Evolutionary conservation across 2,329 filamentous ascomycete genomes (phyloP), one percentile per base, ranked within the genome.

Genomic region (Sclerotinia nivalis): DNA sequence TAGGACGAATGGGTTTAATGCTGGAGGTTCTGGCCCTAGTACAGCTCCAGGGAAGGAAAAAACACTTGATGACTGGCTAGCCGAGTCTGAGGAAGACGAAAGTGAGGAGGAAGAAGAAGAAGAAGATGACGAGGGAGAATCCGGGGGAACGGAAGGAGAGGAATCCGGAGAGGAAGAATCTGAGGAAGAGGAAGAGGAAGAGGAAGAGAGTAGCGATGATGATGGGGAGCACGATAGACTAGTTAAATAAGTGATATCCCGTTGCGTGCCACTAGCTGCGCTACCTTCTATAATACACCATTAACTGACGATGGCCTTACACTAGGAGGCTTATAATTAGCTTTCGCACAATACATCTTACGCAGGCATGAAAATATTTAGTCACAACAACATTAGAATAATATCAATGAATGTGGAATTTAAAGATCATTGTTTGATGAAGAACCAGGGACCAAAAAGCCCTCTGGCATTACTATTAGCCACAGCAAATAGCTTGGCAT

Each of bases 1-100:
- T 52, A 86, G 82, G 75, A 80, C 81, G 20, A 89, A 89, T 76
- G 87, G 82, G 0, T 75, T 74, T 64, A 71, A 79, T 71, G 66
- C 76, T 64, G 68, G 72, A 69, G 45, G 60, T n/a, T 43, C n/a
- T 58, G 64, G 64, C 28, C 18, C 50, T 66, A 34, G 50, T 18
- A 62, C 40, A 34, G 66, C 74, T 75, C 40, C 72, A 78, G 74
- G 69, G 18, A 79, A 76, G 66, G 88, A 88, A 54, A 97, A 97
- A 85, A 93, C 90, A 28, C 82, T 99, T 72, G 93, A 98, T 82
- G 93, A 97, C 79, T 98, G 96, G 94, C 83, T 98, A 69, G 93
- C 87, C 9, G 83, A 84, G 8, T 86, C 85, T 2, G 83, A 84
- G 9, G 83, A 82, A 10, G 83, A 83, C 20, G 82, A 83, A 13